Base-by-base conservation (phyloP, 2,329 filamentous ascomycete genomes). In the Periconia sp. region DNA sequence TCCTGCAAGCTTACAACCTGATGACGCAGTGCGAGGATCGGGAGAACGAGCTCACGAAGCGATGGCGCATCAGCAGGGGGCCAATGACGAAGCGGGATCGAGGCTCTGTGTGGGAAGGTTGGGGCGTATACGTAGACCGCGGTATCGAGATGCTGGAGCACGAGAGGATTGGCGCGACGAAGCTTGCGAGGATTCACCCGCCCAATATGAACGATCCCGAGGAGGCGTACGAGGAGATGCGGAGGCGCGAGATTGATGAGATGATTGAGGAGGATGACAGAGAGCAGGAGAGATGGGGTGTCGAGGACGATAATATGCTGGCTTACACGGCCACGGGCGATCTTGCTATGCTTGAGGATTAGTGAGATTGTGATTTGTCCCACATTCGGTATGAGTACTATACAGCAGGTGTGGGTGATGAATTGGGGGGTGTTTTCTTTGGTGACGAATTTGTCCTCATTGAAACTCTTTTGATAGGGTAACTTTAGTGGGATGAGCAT, bases 41-140 rank as follows among this genome's bases (percentile, higher is more conserved):
- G 1, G 70, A 72, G 50, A 45, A 56, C 3, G 51, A 59, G n/a
- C 20, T 71, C 11, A 71, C 68, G 14, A 72, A 72, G 62, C 45
- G 70, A 41, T 72, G 68, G 68, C 52, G 64, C 6, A 53, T 49
- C 3, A 60, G 51, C 2, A 40, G 10, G 1, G 68, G 67, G 0
- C 60, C 56, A 14, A 58, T 71, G 62, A 64, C 53, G 30, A 53
- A 19, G 41, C 46, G 10, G 35, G 53, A 59, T 30, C 55, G 68
- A 9, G 70, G 68, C 3, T 56, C 58, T 23, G 62, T 72, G 31
- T 72, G 70, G 70, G 70, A 72, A 55, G 70, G 70, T 0, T 72
- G 64, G 64, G 69, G 60, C 2, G 53, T 62, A 6, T 49, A 33
- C 33, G 15, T 70, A 6, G 61, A 65, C 48, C 35, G 20, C 6